Evolutionary conservation across 2,329 filamentous ascomycete genomes (phyloP).

Genomic region (Fusarium begoniae): DNA sequence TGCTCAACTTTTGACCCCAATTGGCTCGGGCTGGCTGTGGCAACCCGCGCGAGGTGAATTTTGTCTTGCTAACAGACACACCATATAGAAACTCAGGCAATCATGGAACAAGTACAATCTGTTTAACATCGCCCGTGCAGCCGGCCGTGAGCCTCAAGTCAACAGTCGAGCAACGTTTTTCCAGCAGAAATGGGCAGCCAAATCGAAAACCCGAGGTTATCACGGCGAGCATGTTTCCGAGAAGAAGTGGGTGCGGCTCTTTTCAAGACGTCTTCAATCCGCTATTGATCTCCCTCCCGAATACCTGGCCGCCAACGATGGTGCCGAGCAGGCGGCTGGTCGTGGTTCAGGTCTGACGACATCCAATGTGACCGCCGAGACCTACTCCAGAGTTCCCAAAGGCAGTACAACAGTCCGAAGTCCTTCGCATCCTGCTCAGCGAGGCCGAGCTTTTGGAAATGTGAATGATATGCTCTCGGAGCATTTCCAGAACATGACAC

Average conservation of each 20-base stretch:
- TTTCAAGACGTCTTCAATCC: conserved; percentile 80
- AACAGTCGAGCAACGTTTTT: conserved; percentile 75
- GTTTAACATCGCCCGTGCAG: conserved; percentile 75
- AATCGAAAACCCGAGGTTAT: conserved; percentile 83
- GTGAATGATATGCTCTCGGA: conserved; percentile 47
- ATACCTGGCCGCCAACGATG: conserved; percentile 83
- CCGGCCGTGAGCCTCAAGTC: conserved; percentile 45
- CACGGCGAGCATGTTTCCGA: conserved; percentile 96
- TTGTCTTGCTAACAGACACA: conserved; percentile 25
- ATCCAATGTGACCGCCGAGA: conserved; percentile 45
- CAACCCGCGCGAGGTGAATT: conserved; percentile 10
- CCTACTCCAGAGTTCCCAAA: conserved; percentile 45
- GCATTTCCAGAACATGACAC: conserved; percentile 65
- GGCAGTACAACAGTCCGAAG: conserved; percentile 26
- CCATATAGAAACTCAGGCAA: conserved; percentile 83
- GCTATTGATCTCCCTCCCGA: conserved; percentile 85
- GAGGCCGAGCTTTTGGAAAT: conserved; percentile 43
- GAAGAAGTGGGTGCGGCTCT: conserved; percentile 93
- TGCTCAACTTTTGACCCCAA: conserved; percentile 43
- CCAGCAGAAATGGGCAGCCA: conserved; percentile 97
- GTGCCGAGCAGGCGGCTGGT: conserved; percentile 83
- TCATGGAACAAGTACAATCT: conserved; percentile 98
- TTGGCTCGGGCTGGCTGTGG: neutral
- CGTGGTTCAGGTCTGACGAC: conserved; percentile 75
- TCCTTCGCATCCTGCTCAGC: conserved; percentile 34